Evolutionary conservation across 805 yeast genomes (phyloP), one percentile per base, ranked within the genome.

Genomic region (Wickerhamiella australiensis): DNA sequence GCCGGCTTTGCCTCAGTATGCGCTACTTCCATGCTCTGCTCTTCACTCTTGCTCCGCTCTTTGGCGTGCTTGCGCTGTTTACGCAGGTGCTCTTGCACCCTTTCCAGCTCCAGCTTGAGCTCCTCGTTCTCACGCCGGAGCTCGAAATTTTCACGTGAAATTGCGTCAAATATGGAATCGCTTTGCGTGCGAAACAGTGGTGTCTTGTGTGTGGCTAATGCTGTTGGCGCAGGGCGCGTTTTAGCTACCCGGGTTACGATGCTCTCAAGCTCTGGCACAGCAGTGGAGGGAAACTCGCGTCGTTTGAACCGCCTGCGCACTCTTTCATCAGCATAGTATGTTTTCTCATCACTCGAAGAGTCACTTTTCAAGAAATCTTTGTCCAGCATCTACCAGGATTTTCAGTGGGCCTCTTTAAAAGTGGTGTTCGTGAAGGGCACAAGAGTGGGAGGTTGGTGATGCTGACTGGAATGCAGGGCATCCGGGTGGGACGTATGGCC

Each of bases 111-210:
- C 9, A 20, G 27, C 20, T 21, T 22, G 26, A 38, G 42, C 42
- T 38, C 42, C 26, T 21, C 27, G 26, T 21, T 22, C n/a, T 38
- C n/a, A 22, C 42, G 42, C 12, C 42, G 42, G 12, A 38, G 21
- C 42, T 38, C 42, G 21, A 21, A 38, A n/a, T 38, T 38, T 11
- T 38, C 42, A 13, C 42, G 42, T 17, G 27, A 21, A 17, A 38
- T 20, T 4, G 27, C 26, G 12, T 38, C 42, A 38, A 38, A 38
- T 3, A 38, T 9, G 17, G 42, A 7, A 17, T 38, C 42, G 12
- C 27, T 21, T 21, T 38, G 42, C 5, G 42, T 38, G 9, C 42
- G 42, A 38, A 38, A 20, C 6, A 38, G 7, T 3, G 42, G 42
- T 5, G 42, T 20, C 17, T 20, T 20, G 20, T 33, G 38, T 5